Percentiles rank a stretch among this genome's conserved stretches.
Evolutionary conservation across 1,284 basidiomycete species (phyloP).

Genomic region (Coniferiporia sulphurascens): DNA sequence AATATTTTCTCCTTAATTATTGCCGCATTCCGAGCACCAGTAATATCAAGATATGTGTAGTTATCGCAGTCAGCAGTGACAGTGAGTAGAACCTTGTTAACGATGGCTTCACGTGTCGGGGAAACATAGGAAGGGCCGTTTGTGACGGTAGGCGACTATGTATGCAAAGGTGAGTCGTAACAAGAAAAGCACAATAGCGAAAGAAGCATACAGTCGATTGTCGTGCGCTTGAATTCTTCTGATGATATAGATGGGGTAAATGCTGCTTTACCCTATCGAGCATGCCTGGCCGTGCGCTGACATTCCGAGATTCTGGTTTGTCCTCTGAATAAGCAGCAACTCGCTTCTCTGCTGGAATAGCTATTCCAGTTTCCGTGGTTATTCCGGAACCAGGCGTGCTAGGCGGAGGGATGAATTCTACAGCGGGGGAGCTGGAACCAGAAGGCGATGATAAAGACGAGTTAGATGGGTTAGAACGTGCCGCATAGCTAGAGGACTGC

Average conservation of each 20-base stretch:
- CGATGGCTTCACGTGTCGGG: slow-evolving; percentile 20
- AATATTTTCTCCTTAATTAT: slow-evolving; percentile 84
- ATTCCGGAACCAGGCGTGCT: slow-evolving; percentile 52
- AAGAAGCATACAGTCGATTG: slow-evolving; percentile 12
- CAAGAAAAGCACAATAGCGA: neutral
- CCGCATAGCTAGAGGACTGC: neutral
- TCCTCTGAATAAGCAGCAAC: slow-evolving; percentile 25
- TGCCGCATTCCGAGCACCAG: slow-evolving; percentile 59
- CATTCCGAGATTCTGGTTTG: slow-evolving; percentile 8
- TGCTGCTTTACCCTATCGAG: slow-evolving; percentile 15
- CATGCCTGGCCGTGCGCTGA: slow-evolving; percentile 2
- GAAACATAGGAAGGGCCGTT: slow-evolving; percentile 8
- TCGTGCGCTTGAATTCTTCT: neutral
- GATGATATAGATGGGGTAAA: slow-evolving; percentile 1
- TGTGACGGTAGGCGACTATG: slow-evolving; percentile 19
- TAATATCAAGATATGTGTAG: slow-evolving; percentile 76
- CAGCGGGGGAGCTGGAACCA: slow-evolving; percentile 57
- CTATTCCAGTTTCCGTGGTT: slow-evolving; percentile 35
- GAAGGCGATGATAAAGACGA: slow-evolving; percentile 56
- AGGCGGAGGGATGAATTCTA: slow-evolving; percentile 57
- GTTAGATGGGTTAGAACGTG: slow-evolving; percentile 34
- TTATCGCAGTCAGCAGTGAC: slow-evolving; percentile 83
- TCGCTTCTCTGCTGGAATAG: slow-evolving; percentile 30
- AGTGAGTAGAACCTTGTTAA: slow-evolving; percentile 55
- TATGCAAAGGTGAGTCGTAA: neutral